These are phyloP conservation scores for Blastobotrys apis DNA, from an alignment of 1,139 yeast species.

Conservation along the genomic window DNA sequence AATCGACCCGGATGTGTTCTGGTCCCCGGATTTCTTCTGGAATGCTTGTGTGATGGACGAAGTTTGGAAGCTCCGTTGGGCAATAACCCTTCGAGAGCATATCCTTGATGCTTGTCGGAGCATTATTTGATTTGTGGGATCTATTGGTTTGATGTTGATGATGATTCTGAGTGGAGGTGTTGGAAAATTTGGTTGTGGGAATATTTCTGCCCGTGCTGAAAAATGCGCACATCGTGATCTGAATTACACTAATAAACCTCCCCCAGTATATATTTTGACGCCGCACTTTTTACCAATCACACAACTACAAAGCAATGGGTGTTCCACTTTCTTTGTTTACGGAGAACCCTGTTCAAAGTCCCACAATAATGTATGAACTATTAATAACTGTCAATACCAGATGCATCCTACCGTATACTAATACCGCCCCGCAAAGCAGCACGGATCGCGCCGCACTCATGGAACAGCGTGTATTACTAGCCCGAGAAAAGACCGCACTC, in stretches of 20 bases:
- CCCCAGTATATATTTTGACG: no score
- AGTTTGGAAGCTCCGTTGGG: slow-evolving; percentile 14
- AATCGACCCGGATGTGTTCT: slow-evolving; percentile 18
- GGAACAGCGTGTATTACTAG: background rate
- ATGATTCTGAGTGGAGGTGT: no score
- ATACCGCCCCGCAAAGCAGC: no score
- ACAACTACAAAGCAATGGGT: no score
- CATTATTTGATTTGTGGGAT: background rate
- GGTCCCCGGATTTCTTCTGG: slow-evolving; percentile 20
- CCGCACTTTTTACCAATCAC: no score
- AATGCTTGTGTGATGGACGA: slow-evolving; percentile 19
- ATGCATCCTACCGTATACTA: no score
- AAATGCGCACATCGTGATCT: background rate
- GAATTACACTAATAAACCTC: no score
- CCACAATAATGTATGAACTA: no score
- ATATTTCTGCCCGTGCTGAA: background rate
- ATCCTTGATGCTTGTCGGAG: slow-evolving; percentile 6
- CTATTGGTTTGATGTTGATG: background rate
- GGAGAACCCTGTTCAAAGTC: no score
- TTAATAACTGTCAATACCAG: no score
- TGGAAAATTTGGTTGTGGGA: background rate
- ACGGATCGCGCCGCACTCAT: slow-evolving; percentile 3
- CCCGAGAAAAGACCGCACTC: background rate
- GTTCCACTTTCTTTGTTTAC: no score
- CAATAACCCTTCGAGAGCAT: background rate